phyloP scores from a whole-genome alignment of 176 grass and related monocot species.

The Phyllostachys edulis region DNA sequence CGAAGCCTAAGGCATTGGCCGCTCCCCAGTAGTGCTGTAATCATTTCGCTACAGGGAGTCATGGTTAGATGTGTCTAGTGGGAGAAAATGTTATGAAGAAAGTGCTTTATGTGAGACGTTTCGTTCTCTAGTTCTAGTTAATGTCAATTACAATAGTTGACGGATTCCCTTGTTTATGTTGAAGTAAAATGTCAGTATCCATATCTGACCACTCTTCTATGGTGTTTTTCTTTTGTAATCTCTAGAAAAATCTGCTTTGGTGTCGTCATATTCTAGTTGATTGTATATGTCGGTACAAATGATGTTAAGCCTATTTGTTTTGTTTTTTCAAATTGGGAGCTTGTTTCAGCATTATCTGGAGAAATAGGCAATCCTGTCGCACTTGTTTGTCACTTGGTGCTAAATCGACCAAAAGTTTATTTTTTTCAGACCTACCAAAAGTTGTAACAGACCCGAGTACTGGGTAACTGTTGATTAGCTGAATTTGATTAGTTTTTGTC shows the following conservation, averaged over 20 bases:
- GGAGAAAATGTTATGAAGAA: neutral
- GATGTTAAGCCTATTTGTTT: neutral
- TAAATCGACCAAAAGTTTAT: neutral
- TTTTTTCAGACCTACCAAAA: no score
- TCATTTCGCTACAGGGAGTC: neutral
- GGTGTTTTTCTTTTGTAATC: neutral
- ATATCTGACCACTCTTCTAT: neutral
- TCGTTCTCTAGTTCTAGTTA: neutral
- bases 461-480: neutral
- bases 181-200: neutral
- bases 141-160: constrained; percentile 48
- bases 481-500: neutral
- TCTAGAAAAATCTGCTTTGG: neutral
- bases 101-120: neutral
- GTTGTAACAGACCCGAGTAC: neutral
- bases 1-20: constrained; percentile 80
- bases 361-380: neutral
- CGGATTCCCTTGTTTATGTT: neutral
- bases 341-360: neutral
- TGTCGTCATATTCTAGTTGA: neutral
- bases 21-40: constrained; percentile 43
- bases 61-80: constrained; percentile 23
- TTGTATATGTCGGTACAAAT: constrained; percentile 14
- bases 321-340: neutral
- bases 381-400: neutral